A percentile compares a stretch with the other conserved stretches of the same genome.
These are phyloP conservation scores for Tuber umbilicatum DNA, from an alignment of 495 filamentous ascomycete genomes.

Conservation along the genomic window DNA sequence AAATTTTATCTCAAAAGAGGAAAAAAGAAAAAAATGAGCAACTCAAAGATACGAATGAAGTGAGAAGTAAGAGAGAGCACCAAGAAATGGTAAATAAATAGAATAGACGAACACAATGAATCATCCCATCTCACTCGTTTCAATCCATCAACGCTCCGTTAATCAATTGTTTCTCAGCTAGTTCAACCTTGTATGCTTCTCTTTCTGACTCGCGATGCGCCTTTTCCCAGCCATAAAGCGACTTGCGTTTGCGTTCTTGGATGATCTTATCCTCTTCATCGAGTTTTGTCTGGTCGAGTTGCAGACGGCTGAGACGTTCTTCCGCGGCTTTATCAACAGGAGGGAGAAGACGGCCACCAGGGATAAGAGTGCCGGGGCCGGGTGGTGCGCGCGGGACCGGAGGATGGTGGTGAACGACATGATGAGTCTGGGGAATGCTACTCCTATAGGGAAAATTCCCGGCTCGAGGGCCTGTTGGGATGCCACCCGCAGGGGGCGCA, in stretches of 20 bases:
- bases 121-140: background rate
- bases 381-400: slow-evolving; percentile 13
- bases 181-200: slow-evolving; percentile 38
- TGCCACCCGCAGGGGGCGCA: slow-evolving; percentile 19
- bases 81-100: background rate
- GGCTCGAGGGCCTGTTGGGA: slow-evolving; percentile 40
- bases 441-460: slow-evolving; percentile 42
- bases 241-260: slow-evolving; percentile 40
- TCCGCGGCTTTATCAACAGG: slow-evolving; percentile 39
- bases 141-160: slow-evolving; percentile 32
- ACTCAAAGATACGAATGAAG: background rate
- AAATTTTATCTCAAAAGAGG: background rate
- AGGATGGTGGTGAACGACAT: slow-evolving; percentile 26
- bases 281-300: slow-evolving; percentile 35
- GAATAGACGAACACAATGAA: background rate
- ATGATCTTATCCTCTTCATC: slow-evolving; percentile 34
- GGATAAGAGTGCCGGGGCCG: slow-evolving; percentile 35
- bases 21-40: background rate
- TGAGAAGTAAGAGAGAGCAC: background rate
- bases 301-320: slow-evolving; percentile 32
- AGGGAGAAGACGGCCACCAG: slow-evolving; percentile 37
- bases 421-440: slow-evolving; percentile 27
- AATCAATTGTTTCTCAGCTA: slow-evolving; percentile 34
- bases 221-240: slow-evolving; percentile 37
- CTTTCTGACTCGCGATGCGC: slow-evolving; percentile 38